Evolutionary conservation across 106 monocot genomes (phyloP), one percentile per base, ranked within the genome.

Genomic region (Dactylorhiza incarnata): DNA sequence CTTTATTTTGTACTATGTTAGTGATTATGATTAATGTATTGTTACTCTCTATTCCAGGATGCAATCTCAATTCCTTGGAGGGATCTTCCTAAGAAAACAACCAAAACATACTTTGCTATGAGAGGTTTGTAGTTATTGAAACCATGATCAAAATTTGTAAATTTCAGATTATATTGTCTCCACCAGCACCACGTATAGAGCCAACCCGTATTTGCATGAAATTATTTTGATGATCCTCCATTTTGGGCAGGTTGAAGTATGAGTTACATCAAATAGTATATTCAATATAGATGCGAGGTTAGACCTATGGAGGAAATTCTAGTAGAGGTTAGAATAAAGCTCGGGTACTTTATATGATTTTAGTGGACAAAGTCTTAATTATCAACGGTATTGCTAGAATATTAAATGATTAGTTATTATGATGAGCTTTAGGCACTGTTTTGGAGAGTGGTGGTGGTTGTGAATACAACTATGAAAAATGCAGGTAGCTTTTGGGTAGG

Each of bases 41-140:
- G 0, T 47, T 13, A 45, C 49, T 73, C 29, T 71, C 7, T 23
- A 47, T 53, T 70, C 65, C 84, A 92, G 91, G 89, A 89, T 76
- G 91, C 91, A 76, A 86, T 89, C 62, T 82, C 74, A 47, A 49
- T 84, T 61, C 84, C 91, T 17, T 92, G 91, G 91, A 84, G 65
- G 76, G 73, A 68, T 84, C 84, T 89, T 76, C 91, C 89, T 29
- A 86, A 83, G 53, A 92, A 79, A 84, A 73, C 81, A 44, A 58
- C 81, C 49, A 92, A 89, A 73, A 77, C 86, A 49, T 92, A 73
- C 74, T 89, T 81, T 81, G 91, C 89, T 72, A 79, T 92, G 86
- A 86, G 91, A 92, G 89, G 91, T 92, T 62, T 68, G 82, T 73
- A 67, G 7, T 55, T 45, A 7, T 54, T 65, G 25, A 65, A 65